A percentile compares a stretch with the other conserved stretches of the same genome.
Conservation (phyloP, 1,139 yeast species). For the Kurtzmaniella natalensis region DNA sequence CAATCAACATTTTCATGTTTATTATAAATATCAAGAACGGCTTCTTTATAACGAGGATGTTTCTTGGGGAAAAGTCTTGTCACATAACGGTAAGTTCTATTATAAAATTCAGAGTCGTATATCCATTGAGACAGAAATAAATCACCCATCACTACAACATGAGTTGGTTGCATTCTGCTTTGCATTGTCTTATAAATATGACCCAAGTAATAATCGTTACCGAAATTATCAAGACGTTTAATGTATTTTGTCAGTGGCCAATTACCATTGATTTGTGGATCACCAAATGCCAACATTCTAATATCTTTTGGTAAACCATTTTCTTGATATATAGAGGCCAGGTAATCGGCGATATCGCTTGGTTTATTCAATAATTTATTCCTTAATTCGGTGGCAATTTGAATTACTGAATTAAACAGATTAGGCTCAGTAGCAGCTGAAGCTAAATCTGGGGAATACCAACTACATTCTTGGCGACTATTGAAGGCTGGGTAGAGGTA, state of each 20-base stretch:
- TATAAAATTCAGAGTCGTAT: slow-evolving; percentile 75
- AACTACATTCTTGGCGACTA: slow-evolving; percentile 49
- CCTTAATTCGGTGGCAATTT: slow-evolving; percentile 26
- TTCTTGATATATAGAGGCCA: slow-evolving; percentile 7
- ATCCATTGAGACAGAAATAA: slow-evolving; percentile 96
- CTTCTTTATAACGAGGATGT: slow-evolving; percentile 37
- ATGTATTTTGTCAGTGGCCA: slow-evolving; percentile 70
- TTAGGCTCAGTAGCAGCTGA: slow-evolving; percentile 1
- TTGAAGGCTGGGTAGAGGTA: slow-evolving; percentile 69
- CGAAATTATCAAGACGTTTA: slow-evolving; percentile 75
- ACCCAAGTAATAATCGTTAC: slow-evolving; percentile 84
- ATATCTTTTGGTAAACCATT: slow-evolving; percentile 39
- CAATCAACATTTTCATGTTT: slow-evolving; percentile 54
- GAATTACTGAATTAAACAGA: slow-evolving; percentile 11
- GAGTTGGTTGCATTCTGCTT: slow-evolving; percentile 61
- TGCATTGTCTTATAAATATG: slow-evolving; percentile 72
- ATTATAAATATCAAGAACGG: slow-evolving; percentile 42
- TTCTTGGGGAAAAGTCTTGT: slow-evolving; percentile 60
- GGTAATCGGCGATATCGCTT: neutral
- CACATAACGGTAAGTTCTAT: slow-evolving; percentile 69
- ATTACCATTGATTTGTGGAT: slow-evolving; percentile 92
- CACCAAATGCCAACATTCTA: slow-evolving; percentile 79
- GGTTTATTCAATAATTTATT: neutral
- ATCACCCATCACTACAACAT: slow-evolving; percentile 90
- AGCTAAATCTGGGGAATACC: slow-evolving; percentile 28